A percentile compares a stretch with the other conserved stretches of the same genome.
These are phyloP conservation scores for Solanum paucissectum DNA, from an alignment of 257 asterid genomes.

Conservation along the genomic window DNA sequence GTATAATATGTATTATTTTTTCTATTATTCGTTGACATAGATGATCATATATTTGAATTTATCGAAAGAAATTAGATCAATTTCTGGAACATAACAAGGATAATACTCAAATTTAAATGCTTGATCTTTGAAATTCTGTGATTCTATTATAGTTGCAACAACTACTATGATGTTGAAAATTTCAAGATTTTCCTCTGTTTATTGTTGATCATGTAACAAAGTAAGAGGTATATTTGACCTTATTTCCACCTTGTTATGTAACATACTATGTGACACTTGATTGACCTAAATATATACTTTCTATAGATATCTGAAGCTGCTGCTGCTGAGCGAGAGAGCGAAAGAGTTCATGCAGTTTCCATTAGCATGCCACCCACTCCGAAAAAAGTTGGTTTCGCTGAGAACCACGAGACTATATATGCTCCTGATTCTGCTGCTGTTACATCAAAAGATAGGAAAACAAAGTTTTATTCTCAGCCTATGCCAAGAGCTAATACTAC, in stretches of 20 bases:
- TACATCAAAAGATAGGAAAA: background rate
- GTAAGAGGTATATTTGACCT: background rate
- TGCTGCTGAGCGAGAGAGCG: constrained; percentile 1
- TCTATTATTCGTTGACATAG: background rate
- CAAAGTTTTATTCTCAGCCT: constrained; percentile 53
- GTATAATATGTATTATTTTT: background rate
- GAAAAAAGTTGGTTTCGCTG: constrained; percentile 23
- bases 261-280: background rate
- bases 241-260: background rate
- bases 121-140: too few species aligned
- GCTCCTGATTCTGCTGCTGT: background rate
- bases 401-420: constrained; percentile 3
- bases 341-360: constrained; percentile 29
- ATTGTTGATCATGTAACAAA: background rate
- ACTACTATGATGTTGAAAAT: too few species aligned
- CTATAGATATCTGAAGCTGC: constrained; percentile 27
- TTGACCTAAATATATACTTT: background rate
- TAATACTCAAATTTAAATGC: background rate
- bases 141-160: too few species aligned
- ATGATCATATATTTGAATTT: background rate
- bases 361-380: constrained; percentile 76
- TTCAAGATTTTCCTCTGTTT: background rate
- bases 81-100: background rate
- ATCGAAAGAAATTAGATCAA: background rate
- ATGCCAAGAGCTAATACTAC: constrained; percentile 22